Evolutionary conservation across 495 filamentous ascomycete species (phyloP).

Genomic region (Daldinia vernicosa): DNA sequence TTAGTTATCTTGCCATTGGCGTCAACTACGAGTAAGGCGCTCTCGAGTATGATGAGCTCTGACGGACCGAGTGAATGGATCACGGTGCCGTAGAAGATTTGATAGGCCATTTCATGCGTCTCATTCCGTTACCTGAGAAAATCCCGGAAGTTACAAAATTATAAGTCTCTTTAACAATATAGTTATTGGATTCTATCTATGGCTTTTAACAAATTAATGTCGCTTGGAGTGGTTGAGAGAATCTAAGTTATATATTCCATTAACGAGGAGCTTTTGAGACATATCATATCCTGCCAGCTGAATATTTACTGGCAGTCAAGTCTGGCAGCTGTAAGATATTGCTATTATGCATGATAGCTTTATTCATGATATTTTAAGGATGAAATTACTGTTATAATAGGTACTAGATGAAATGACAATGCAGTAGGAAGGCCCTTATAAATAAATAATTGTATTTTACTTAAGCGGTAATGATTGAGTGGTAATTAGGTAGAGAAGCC

Average conservation of each 20-base stretch:
- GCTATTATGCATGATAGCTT: neutral
- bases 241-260: neutral
- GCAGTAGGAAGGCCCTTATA: neutral
- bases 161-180: neutral
- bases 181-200: neutral
- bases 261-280: neutral
- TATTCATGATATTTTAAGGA: neutral
- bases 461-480: neutral
- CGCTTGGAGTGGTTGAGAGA: neutral
- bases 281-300: neutral
- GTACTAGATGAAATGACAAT: neutral
- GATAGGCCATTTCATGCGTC: conserved; percentile 12
- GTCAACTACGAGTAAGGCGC: conserved; percentile 56
- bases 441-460: neutral
- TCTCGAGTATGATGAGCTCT: conserved; percentile 59
- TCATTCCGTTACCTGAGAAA: neutral
- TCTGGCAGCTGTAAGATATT: neutral
- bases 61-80: conserved; percentile 58
- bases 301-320: neutral
- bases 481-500: neutral
- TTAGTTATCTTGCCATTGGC: conserved; percentile 54
- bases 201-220: neutral
- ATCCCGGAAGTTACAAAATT: neutral
- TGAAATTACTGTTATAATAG: neutral
- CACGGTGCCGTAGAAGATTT: conserved; percentile 62